phyloP scores from a whole-genome alignment of 164 flowering plant genomes.

The Vitis cinerea region DNA sequence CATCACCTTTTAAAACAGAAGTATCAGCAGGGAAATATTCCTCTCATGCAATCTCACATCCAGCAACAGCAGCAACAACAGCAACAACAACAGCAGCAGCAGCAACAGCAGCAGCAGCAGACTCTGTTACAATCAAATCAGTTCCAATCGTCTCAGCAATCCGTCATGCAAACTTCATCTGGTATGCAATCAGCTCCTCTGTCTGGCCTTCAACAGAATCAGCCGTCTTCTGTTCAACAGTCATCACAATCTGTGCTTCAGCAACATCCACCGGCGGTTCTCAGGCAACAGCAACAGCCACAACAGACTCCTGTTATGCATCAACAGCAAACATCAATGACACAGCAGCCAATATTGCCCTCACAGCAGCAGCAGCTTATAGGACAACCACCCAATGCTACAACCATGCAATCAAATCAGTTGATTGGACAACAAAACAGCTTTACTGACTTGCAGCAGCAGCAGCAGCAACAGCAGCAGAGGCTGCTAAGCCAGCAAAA shows the following conservation, averaged over 20 bases:
- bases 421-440: constrained; percentile 56
- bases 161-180: constrained; percentile 53
- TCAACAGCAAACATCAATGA: constrained; percentile 61
- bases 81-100: constrained; percentile 58
- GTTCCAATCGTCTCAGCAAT: constrained; percentile 66
- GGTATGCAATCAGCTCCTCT: constrained; percentile 48
- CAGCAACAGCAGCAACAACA: constrained; percentile 59
- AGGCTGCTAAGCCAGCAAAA: constrained; percentile 48
- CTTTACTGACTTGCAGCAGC: constrained; percentile 63
- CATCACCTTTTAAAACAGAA: constrained; percentile 43
- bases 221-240: constrained; percentile 59
- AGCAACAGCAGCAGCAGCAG: constrained; percentile 46
- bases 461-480: constrained; percentile 59
- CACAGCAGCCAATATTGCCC: constrained; percentile 48
- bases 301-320: constrained; percentile 52
- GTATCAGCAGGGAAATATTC: constrained; percentile 50
- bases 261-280: constrained; percentile 60
- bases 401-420: constrained; percentile 60
- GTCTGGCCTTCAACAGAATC: constrained; percentile 62
- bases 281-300: constrained; percentile 63
- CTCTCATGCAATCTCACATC: constrained; percentile 56
- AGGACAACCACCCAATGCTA: constrained; percentile 49
- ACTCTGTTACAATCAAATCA: constrained; percentile 54
- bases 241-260: constrained; percentile 56
- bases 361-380: constrained; percentile 53